These are phyloP conservation scores for Aegle marmelos DNA, from an alignment of 345 rosid species.

Conservation along the genomic window DNA sequence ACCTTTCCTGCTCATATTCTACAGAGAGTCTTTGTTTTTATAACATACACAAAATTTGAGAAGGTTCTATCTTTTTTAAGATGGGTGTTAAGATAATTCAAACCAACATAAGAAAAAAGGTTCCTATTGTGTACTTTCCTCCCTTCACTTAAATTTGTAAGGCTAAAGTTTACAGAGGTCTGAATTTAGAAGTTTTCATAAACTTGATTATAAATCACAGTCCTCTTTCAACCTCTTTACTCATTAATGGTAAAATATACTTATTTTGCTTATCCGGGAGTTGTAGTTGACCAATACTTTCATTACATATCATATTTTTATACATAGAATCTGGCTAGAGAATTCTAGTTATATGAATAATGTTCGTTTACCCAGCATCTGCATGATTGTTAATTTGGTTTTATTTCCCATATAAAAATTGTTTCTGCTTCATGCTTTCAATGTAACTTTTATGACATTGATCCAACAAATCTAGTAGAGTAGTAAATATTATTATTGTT, in stretches of 20 bases:
- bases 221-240: background rate
- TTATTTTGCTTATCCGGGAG: background rate
- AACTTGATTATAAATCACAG: background rate
- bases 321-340: background rate
- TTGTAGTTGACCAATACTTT: background rate
- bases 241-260: background rate
- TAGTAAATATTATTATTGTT: background rate
- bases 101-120: background rate
- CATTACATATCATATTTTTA: background rate
- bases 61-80: background rate
- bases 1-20: background rate
- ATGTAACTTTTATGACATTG: slow-evolving; percentile 1
- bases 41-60: background rate
- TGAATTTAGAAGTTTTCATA: background rate
- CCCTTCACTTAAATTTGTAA: background rate
- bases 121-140: background rate
- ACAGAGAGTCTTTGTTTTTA: background rate
- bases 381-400: background rate
- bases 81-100: background rate
- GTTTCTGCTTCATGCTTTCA: slow-evolving; percentile 4
- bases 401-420: background rate
- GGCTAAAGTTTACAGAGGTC: background rate
- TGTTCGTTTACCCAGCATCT: background rate
- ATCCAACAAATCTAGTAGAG: background rate
- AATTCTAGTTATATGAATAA: background rate